phyloP scores from a whole-genome alignment of 1,284 basidiomycete species.

The Rhodotorula sp. region DNA sequence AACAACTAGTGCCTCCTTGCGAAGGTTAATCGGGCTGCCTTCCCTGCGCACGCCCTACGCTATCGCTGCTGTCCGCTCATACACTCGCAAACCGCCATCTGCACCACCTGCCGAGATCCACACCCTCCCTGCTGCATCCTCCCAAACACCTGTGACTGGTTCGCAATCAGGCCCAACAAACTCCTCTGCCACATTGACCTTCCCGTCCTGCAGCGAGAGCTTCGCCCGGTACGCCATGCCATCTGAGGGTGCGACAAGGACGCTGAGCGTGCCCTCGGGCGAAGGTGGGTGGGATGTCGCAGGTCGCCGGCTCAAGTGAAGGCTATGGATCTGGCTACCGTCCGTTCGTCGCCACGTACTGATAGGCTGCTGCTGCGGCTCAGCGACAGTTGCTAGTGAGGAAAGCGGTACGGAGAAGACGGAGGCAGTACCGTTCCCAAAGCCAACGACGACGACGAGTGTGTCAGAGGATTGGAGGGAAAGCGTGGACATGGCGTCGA shows the following conservation, averaged over 20 bases:
- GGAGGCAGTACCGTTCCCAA: constrained; percentile 13
- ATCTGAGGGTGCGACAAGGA: constrained; percentile 36
- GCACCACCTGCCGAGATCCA: constrained; percentile 21
- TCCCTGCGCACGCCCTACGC: no score
- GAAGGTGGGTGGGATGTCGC: no score
- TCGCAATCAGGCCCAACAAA: constrained; percentile 39
- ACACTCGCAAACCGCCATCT: constrained; percentile 35
- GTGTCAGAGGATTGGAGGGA: not conserved
- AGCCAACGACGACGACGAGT: constrained; percentile 6
- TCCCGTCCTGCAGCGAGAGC: not conserved
- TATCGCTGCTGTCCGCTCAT: not conserved
- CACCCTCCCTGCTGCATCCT: constrained; percentile 18
- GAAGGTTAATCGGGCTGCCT: no score
- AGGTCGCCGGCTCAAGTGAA: not conserved
- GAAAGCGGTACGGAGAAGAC: constrained; percentile 9
- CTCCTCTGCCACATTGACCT: constrained; percentile 27
- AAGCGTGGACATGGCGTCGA: constrained; percentile 1
- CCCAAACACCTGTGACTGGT: constrained; percentile 20
- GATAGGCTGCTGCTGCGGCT: no score
- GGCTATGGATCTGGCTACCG: no score
- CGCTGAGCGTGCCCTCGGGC: not conserved
- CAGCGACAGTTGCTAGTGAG: not conserved
- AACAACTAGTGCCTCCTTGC: no score
- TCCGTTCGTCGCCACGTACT: no score
- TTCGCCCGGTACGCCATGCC: constrained; percentile 36